A percentile compares a stretch with the other conserved stretches of the same genome.
phyloP scores from a whole-genome alignment of 495 filamentous ascomycete genomes.

The Sordaria brevicollis region DNA sequence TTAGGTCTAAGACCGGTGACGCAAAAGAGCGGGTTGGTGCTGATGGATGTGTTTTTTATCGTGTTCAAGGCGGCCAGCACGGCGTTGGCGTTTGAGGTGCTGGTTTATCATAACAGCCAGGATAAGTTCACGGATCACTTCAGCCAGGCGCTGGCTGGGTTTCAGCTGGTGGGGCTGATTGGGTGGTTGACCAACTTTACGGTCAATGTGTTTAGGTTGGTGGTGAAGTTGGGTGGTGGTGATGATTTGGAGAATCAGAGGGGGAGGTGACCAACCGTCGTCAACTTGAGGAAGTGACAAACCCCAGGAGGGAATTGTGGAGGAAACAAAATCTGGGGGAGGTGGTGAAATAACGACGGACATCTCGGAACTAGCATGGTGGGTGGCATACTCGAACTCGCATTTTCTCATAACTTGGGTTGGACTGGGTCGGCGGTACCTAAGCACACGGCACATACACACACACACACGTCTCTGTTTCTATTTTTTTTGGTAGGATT shows the following conservation, averaged over 20 bases:
- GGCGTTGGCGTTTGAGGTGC: conserved; percentile 74
- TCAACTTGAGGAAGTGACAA: not conserved
- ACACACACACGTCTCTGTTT: not conserved
- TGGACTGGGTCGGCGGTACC: too few species aligned
- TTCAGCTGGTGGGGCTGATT: conserved; percentile 72
- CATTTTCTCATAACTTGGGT: not conserved
- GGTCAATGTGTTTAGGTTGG: conserved; percentile 78
- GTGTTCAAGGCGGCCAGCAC: conserved; percentile 91
- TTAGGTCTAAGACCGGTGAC: conserved; percentile 72
- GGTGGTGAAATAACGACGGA: not conserved
- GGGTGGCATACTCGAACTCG: not conserved
- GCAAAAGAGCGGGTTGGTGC: conserved; percentile 76
- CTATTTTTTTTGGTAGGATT: not conserved
- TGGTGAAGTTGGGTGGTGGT: conserved; percentile 56
- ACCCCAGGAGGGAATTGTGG: not conserved
- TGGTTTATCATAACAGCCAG: conserved; percentile 52
- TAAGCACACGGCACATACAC: too few species aligned
- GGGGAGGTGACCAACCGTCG: not conserved
- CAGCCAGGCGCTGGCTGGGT: conserved; percentile 68
- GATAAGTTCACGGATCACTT: conserved; percentile 47
- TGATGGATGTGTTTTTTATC: conserved; percentile 91
- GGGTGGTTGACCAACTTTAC: conserved; percentile 87
- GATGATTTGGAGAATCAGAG: conserved; percentile 24
- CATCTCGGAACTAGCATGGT: not conserved
- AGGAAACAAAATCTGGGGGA: not conserved